These are phyloP conservation scores for Chlorella sp. DNA, from an alignment of 139 green algal genomes.

Conservation along the genomic window DNA sequence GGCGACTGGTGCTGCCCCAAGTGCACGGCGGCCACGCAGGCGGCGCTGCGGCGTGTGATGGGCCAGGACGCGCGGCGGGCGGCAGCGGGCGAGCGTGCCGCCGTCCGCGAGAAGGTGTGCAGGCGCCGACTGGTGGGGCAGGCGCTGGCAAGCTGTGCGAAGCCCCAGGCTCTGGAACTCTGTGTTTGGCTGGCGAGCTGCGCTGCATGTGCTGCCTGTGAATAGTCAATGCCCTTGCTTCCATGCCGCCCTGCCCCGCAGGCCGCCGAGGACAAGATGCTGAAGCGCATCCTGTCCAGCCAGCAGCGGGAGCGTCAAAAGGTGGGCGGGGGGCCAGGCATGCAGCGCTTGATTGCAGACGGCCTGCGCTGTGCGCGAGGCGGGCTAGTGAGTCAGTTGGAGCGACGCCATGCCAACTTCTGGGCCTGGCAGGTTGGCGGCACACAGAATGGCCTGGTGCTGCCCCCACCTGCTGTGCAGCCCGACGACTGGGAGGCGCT, in stretches of 20 bases:
- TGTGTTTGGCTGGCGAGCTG: too few relatives aligned
- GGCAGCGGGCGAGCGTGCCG: slow-evolving; percentile 32
- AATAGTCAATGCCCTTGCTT: not conserved
- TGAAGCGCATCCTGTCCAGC: slow-evolving; percentile 35
- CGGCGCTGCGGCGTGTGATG: slow-evolving; percentile 41
- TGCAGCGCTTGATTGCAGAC: too few relatives aligned
- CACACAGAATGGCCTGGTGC: too few relatives aligned
- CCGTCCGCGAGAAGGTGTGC: slow-evolving; percentile 40
- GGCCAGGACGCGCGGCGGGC: slow-evolving; percentile 38
- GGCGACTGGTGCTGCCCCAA: slow-evolving; percentile 60
- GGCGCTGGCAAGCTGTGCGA: not conserved
- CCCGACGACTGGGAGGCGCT: slow-evolving; percentile 47
- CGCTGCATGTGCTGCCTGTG: too few relatives aligned
- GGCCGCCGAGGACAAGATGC: slow-evolving; percentile 50
- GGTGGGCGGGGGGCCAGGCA: not conserved
- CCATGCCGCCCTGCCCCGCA: not conserved
- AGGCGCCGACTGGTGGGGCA: not conserved
- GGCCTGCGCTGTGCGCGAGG: too few relatives aligned
- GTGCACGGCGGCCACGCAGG: slow-evolving; percentile 48
- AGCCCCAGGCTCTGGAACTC: too few relatives aligned
- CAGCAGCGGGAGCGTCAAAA: slow-evolving; percentile 33
- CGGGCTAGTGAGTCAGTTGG: too few relatives aligned
- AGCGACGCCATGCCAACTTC: too few relatives aligned
- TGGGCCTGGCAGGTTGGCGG: too few relatives aligned
- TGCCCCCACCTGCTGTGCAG: too few relatives aligned